Evolutionary conservation across 169 alveolate species (phyloP), one percentile per base, ranked within the genome.

Genomic region (Plasmodium fragile): DNA sequence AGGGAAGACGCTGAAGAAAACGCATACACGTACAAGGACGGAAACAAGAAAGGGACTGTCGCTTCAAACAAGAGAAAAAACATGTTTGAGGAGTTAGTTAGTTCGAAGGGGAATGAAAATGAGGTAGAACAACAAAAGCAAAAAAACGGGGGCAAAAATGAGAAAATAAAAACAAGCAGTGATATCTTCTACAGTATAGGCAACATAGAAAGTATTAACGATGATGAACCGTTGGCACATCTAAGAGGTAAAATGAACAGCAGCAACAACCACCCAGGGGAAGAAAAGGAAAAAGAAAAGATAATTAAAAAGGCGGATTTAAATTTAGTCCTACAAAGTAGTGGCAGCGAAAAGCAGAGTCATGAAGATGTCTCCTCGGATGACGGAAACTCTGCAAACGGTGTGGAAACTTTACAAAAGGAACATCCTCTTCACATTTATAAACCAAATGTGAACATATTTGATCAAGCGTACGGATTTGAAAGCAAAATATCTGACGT

Each of bases 401-500:
- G 45, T 53, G 36, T 32, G 18, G 41, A 75, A 45, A 18, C 13
- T n/a, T 16, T 75, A 49, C 16, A 52, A 36, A 85, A 75, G 36
- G 78, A 59, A 32, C 53, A 85, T 39, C 22, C 72, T 4, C 79
- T 4, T 4, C 71, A 91, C 8, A 91, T 91, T 45, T 43, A 80
- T 69, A 16, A 69, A n/a, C 79, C 94, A n/a, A 55, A 79, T 80
- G 59, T 70, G 73, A 81, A 91, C 11, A 91, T 91, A 53, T 91
- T 91, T 71, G 82, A 81, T 45, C 45, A 45, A 25, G 53, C 53
- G 8, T 81, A 80, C 73, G 94, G 94, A 8, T 91, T 91, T 91
- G 79, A 81, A 43, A 43, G 82, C 39, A 70, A 36, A 69, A 5
- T 43, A 70, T 91, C 91, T n/a, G 94, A 91, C 18, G 28, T 59